phyloP scores from a whole-genome alignment of 2,329 filamentous ascomycete genomes.

The Cadophora luteo-olivacea region DNA sequence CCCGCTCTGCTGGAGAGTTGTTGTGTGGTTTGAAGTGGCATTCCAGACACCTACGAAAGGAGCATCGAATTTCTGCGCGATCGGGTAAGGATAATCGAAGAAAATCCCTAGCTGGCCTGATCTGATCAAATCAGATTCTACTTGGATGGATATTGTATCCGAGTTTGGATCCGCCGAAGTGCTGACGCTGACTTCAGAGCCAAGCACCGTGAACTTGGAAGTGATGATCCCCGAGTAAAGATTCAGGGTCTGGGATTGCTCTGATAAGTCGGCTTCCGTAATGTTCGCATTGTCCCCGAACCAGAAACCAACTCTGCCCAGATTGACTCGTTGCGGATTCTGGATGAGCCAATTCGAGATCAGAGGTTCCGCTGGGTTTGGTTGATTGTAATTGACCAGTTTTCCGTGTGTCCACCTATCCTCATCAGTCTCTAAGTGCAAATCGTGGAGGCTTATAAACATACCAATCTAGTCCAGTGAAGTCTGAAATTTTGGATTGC shows the following conservation, averaged over 20 bases:
- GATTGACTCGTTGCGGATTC: constrained; percentile 54
- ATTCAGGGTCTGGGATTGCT: neutral
- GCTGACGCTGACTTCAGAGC: neutral
- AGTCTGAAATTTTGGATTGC: constrained; percentile 47
- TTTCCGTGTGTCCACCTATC: constrained; percentile 49
- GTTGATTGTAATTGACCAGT: constrained; percentile 51
- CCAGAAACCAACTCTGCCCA: constrained; percentile 51
- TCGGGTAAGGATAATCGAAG: neutral
- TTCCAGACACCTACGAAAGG: constrained; percentile 50
- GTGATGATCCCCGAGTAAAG: neutral
- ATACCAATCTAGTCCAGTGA: constrained; percentile 50
- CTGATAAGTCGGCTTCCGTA: constrained; percentile 33
- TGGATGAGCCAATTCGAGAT: constrained; percentile 58
- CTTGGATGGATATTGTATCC: neutral
- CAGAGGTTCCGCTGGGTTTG: constrained; percentile 48
- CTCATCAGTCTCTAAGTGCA: constrained; percentile 9
- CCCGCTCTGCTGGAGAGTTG: constrained; percentile 33
- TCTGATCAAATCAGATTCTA: neutral
- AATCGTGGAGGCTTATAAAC: neutral
- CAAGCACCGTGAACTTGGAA: neutral
- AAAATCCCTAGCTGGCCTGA: neutral
- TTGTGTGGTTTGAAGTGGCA: constrained; percentile 49
- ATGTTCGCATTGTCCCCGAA: constrained; percentile 45
- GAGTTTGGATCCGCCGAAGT: neutral
- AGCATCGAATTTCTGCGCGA: neutral